Evolutionary conservation across 495 filamentous ascomycete species (phyloP), one percentile per base, ranked within the genome.

Genomic region (Aspergillus ellipticus): DNA sequence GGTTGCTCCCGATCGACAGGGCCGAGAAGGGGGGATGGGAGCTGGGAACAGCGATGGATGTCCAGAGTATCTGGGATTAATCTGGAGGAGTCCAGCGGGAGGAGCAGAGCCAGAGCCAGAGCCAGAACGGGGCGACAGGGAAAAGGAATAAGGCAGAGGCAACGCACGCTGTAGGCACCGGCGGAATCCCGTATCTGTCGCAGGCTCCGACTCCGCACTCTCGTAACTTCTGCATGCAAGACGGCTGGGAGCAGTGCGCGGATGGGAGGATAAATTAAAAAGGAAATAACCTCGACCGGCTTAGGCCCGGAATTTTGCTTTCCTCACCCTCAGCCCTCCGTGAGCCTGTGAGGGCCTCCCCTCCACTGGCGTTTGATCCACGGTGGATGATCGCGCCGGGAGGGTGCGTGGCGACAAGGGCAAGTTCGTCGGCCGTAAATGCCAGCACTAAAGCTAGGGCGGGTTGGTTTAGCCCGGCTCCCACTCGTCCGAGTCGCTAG

Each of bases 181-280:
- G 35, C 35, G 35, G 35, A 39, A 39, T 15, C 35, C 35, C 35
- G 35, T 39, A n/a, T 39, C 13, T 15, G 35, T 39, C 13, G 20
- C 37, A 20, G 24, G 6, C n/a, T 10, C 28, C 35, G 11, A 49
- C 49, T 58, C 56, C 56, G 49, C 56, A 49, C 49, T 58, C 21
- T 31, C 41, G 20, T 26, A 22, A 13, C 21, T 49, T 26, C 49
- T 58, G 50, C 50, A 58, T 58, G 49, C 55, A 58, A 49, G 55
- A 58, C 55, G 55, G 55, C 55, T 39, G 33, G 21, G 17, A 58
- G 19, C 39, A 51, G 48, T 37, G 37, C 22, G 26, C 9, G 42
- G 31, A 42, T 49, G 4, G 17, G 26, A 46, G 29, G 15, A 41
- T 21, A 47, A 42, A 49, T 51, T 39, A 21, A 15, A 42, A 52